Evolutionary conservation across 2,329 filamentous ascomycete species (phyloP), one percentile per base, ranked within the genome.

Genomic region (Xylariaceae sp.): DNA sequence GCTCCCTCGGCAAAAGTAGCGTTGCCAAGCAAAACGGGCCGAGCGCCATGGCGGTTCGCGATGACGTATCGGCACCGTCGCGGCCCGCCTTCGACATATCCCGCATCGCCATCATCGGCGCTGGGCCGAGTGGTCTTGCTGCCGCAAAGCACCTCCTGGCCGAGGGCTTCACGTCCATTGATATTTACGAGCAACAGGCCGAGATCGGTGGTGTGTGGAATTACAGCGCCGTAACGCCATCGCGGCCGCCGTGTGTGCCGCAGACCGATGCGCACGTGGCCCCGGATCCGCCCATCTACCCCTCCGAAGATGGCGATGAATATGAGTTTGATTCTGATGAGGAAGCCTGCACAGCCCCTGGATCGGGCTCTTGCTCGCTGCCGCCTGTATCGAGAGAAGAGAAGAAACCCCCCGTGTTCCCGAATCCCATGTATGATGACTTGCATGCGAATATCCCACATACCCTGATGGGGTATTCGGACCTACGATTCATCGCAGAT

Each of bases 381-480:
- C 63, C 55, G 13, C 18, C 62, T 1, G 18, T 58, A 0, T 49
- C 62, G 17, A 55, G 44, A 35, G 58, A 39, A 11, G 55, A 63
- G 51, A 65, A 50, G 60, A 53, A 63, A 7, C 70, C 81, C 0
- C 82, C 88, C 4, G 73, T 85, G 2, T 96, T 93, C 69, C 79
- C 90, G n/a, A 90, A 89, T 15, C 89, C 92, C 2, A 84, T 96
- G 74, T 97, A 97, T 73, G 85, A 91, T 52, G 76, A 81, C 23
- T 77, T 97, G 13, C 88, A 96, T 69, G 92, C 92, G 18, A 97
- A 97, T 72, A 92, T 97, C 52, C 89, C 92, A 0, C 84, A 88
- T 60, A 78, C 80, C 0, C 72, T 97, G 55, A 97, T 97, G 93
- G 77, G 80, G 3, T 97, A 87, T 72, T 87, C 87, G 3, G 88